Percentiles rank a stretch among this genome's conserved stretches.
Evolutionary conservation across 371 early-diverging fungal genomes (phyloP).

Genomic region (Choanephora cucurbitarum): DNA sequence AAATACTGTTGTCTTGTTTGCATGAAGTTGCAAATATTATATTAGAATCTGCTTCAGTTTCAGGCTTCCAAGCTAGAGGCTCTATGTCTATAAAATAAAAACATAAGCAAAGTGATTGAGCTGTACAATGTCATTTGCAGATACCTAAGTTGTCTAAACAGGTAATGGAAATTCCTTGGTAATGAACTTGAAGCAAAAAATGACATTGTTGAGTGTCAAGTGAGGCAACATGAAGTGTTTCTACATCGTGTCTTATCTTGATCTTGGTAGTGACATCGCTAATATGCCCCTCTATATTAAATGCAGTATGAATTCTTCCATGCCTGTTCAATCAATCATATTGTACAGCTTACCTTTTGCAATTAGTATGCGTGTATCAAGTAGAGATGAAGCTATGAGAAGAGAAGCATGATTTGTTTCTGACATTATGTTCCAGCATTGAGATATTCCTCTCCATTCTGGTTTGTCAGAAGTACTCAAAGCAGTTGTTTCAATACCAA

Average conservation of each 20-base stretch:
- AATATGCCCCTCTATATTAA: conserved; percentile 17
- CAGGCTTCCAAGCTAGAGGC: neutral
- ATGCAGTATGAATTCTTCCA: neutral
- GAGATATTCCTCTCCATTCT: conserved; percentile 28
- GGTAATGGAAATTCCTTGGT: conserved; percentile 9
- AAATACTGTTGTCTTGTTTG: neutral
- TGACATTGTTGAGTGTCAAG: conserved; percentile 1
- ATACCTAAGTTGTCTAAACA: conserved; percentile 9
- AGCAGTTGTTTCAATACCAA: conserved; percentile 23
- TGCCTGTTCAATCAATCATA: too few species aligned
- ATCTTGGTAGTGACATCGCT: conserved; percentile 16
- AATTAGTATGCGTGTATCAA: conserved; percentile 13
- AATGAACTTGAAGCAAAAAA: conserved; percentile 17
- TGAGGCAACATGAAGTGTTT: conserved; percentile 17
- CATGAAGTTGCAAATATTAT: conserved; percentile 20
- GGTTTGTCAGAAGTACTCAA: conserved; percentile 15
- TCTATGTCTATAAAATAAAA: neutral
- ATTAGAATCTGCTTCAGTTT: neutral
- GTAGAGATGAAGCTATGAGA: conserved; percentile 15
- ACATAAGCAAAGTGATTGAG: too few species aligned
- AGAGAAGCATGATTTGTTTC: neutral
- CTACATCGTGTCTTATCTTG: neutral
- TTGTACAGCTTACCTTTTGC: conserved; percentile 11
- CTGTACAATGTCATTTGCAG: neutral
- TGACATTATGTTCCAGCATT: conserved; percentile 12